Conservation (phyloP, 2,329 filamentous ascomycete species). For the Fusarium lyarnte region DNA sequence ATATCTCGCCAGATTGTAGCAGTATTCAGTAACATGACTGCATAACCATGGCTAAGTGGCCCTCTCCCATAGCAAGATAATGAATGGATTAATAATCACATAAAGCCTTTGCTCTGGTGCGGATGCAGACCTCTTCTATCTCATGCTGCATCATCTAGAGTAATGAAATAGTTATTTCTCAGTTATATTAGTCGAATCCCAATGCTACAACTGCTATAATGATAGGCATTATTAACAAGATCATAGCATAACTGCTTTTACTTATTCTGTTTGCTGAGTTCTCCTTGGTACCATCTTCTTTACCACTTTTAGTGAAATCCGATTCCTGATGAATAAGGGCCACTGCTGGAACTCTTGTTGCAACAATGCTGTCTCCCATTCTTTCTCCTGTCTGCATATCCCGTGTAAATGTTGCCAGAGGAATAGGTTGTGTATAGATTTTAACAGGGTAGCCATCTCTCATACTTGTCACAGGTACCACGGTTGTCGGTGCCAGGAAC, state of each 20-base stretch:
- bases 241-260: background rate
- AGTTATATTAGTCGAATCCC: too few relatives aligned
- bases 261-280: background rate
- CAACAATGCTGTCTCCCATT: background rate
- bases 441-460: rapidly evolving
- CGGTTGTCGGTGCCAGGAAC: background rate
- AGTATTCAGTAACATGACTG: background rate
- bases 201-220: background rate
- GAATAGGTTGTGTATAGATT: background rate
- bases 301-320: background rate
- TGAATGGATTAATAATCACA: too few relatives aligned
- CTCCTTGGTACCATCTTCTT: background rate
- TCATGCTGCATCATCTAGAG: background rate
- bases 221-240: background rate
- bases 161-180: background rate
- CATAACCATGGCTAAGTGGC: background rate
- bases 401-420: background rate
- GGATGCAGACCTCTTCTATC: background rate
- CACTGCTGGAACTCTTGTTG: constrained; percentile 3
- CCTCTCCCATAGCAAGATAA: too few relatives aligned
- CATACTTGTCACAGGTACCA: background rate
- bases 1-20: too few relatives aligned
- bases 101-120: too few relatives aligned
- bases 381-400: background rate
- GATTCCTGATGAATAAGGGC: constrained; percentile 1